Evolutionary conservation across 345 rosid species (phyloP).

Genomic region (Mercurialis annua): DNA sequence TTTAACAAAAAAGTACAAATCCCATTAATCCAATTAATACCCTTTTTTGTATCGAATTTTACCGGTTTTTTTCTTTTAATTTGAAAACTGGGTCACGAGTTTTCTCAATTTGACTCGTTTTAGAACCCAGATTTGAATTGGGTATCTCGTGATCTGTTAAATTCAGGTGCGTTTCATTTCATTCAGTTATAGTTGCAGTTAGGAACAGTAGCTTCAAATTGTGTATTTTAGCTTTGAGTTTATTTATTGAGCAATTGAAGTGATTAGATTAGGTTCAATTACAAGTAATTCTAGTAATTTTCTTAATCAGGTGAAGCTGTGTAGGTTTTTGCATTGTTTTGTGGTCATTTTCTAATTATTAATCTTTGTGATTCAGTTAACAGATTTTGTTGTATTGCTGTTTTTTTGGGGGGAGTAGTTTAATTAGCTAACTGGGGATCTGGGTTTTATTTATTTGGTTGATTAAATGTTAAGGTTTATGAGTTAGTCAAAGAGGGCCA

Average conservation of each 20-base stretch:
- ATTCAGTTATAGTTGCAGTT: background rate
- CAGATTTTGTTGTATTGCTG: constrained; percentile 20
- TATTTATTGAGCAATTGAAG: background rate
- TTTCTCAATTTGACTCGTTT: background rate
- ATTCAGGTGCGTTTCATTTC: constrained; percentile 4
- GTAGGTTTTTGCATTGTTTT: constrained; percentile 14
- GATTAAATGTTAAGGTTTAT: background rate
- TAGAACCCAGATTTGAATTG: constrained; percentile 4
- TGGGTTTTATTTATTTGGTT: background rate
- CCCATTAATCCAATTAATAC: background rate
- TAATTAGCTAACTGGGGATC: constrained; percentile 10
- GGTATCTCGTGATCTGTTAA: constrained; percentile 7
- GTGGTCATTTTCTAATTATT: constrained; percentile 16
- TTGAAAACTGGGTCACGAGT: background rate
- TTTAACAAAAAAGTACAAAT: background rate
- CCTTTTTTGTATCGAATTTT: background rate
- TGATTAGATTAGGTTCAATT: constrained; percentile 2
- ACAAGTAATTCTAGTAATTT: background rate
- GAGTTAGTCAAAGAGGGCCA: constrained; percentile 14
- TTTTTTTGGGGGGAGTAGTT: constrained; percentile 11
- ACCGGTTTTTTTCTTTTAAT: background rate
- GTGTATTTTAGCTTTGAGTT: no score
- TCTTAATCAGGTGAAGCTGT: background rate
- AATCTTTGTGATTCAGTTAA: constrained; percentile 37
- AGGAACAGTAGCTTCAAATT: background rate